Evolutionary conservation across 192 early-diverging fungal species (phyloP).

Genomic region (Lunasporangiospora selenospora): DNA sequence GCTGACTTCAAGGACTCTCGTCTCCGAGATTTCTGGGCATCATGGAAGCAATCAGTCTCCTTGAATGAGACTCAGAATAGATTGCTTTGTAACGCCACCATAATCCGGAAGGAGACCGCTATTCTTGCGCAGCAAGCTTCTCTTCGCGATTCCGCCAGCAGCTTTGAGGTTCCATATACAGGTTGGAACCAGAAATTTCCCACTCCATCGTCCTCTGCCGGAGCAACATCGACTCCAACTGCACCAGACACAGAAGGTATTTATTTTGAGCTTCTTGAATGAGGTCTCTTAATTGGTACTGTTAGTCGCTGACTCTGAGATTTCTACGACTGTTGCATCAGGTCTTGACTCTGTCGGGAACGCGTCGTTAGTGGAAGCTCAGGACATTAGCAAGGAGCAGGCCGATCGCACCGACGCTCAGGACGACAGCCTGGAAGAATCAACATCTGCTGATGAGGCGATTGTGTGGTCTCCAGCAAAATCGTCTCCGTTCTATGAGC

Average conservation of each 20-base stretch:
- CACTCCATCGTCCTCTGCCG: neutral
- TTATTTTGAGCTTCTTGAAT: neutral
- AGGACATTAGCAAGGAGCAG: no score
- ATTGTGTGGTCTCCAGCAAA: neutral
- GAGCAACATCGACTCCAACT: neutral
- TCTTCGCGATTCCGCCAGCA: neutral
- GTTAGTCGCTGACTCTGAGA: no score
- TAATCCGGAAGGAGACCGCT: neutral
- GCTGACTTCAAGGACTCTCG: constrained; percentile 3
- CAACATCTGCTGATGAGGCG: neutral
- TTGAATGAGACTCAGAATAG: constrained; percentile 6
- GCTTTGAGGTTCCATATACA: neutral
- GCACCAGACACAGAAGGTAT: neutral
- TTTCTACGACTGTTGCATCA: no score
- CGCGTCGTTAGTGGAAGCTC: no score
- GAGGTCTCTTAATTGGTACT: neutral
- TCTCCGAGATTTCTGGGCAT: neutral
- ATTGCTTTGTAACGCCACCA: neutral
- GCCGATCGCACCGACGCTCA: no score
- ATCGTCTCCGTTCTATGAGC: neutral
- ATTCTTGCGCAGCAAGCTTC: constrained; percentile 8
- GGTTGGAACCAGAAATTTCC: neutral
- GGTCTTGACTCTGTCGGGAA: no score
- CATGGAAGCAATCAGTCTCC: neutral
- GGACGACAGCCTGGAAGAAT: no score